These are phyloP conservation scores for Apiotrichum laibachii DNA, from an alignment of 1,284 basidiomycete genomes.

Conservation along the genomic window DNA sequence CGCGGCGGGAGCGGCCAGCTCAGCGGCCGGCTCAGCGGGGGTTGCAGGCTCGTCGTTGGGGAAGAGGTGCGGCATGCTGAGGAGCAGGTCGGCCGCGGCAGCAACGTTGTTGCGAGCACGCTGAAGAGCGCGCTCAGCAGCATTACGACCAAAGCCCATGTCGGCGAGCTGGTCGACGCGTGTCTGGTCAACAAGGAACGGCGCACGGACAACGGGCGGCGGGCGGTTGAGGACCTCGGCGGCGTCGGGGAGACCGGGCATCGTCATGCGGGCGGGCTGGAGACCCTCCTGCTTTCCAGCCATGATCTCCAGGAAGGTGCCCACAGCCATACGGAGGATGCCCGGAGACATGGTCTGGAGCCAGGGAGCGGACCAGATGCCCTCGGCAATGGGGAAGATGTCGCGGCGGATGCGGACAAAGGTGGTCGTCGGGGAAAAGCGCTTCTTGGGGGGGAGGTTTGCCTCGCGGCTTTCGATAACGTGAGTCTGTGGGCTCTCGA, in stretches of 20 bases:
- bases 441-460: slow-evolving; percentile 59
- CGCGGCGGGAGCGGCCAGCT: not conserved
- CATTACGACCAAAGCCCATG: slow-evolving; percentile 91
- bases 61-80: slow-evolving; percentile 77
- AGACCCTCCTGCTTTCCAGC: slow-evolving; percentile 76
- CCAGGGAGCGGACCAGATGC: slow-evolving; percentile 84
- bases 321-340: slow-evolving; percentile 70
- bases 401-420: slow-evolving; percentile 74
- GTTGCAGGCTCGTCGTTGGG: slow-evolving; percentile 40
- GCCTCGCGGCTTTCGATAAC: slow-evolving; percentile 22
- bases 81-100: slow-evolving; percentile 82
- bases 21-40: slow-evolving; percentile 13
- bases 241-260: slow-evolving; percentile 25
- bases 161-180: slow-evolving; percentile 80
- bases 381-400: slow-evolving; percentile 65
- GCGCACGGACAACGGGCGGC: slow-evolving; percentile 11
- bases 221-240: slow-evolving; percentile 8
- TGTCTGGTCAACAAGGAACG: slow-evolving; percentile 64
- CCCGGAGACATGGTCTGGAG: slow-evolving; percentile 68
- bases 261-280: slow-evolving; percentile 10
- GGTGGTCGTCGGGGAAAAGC: slow-evolving; percentile 70
- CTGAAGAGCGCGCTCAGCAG: slow-evolving; percentile 75
- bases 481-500: slow-evolving; percentile 80
- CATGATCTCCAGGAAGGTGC: slow-evolving; percentile 75
- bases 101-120: slow-evolving; percentile 86